Conservation (phyloP, 768 basidiomycete species). For the Mycena galopus region DNA sequence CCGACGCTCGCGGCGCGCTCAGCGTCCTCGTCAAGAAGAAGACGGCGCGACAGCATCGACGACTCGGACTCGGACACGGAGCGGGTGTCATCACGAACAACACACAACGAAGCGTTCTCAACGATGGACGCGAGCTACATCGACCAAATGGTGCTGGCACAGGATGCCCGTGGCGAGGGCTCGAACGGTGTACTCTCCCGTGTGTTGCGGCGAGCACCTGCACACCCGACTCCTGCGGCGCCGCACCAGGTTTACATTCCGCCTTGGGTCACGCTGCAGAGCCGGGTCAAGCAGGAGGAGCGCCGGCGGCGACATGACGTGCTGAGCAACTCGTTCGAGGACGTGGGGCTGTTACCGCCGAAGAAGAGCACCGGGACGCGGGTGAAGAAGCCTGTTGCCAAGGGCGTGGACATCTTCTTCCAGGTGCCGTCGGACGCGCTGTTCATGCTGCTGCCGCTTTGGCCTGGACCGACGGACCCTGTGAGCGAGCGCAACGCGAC, state of each 20-base stretch:
- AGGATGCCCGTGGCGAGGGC: constrained; percentile 35
- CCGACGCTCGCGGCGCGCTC: constrained; percentile 14
- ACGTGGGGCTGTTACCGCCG: constrained; percentile 81
- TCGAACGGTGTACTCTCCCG: constrained; percentile 32
- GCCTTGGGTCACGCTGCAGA: constrained; percentile 76
- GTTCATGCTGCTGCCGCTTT: constrained; percentile 89
- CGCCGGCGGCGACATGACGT: constrained; percentile 77
- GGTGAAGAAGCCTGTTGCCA: constrained; percentile 34
- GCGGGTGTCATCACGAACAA: constrained; percentile 59
- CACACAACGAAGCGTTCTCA: constrained; percentile 73
- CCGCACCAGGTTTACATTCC: constrained; percentile 48
- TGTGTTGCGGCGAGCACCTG: constrained; percentile 16
- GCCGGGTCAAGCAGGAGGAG: constrained; percentile 75
- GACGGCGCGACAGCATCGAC: constrained; percentile 53
- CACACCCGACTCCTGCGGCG: constrained; percentile 9
- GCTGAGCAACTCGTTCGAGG: constrained; percentile 82
- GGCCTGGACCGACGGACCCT: constrained; percentile 80
- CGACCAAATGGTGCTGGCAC: constrained; percentile 56
- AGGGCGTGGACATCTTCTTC: constrained; percentile 62
- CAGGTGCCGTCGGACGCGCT: constrained; percentile 76
- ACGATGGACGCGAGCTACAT: constrained; percentile 68
- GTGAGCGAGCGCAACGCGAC: constrained; percentile 44
- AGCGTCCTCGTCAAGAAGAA: constrained; percentile 33
- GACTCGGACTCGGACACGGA: constrained; percentile 34
- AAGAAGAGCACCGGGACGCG: constrained; percentile 46